phyloP scores from a whole-genome alignment of 306 rosid species.

The Trifolium repens region DNA sequence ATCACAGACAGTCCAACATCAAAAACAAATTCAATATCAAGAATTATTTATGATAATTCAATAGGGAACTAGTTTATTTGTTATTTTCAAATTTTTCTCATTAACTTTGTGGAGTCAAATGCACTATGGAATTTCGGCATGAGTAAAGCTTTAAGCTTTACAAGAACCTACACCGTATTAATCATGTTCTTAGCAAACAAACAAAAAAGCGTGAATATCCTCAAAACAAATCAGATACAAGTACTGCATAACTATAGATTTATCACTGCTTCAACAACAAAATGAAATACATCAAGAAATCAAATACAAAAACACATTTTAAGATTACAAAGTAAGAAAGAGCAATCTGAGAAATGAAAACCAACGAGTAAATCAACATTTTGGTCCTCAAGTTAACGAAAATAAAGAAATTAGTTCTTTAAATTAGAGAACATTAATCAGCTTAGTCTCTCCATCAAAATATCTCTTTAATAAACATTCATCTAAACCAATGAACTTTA shows the following conservation, averaged over 20 bases:
- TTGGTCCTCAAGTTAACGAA: no score
- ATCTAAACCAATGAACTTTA: not conserved
- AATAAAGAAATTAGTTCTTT: not conserved
- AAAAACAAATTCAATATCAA: slow-evolving; percentile 31
- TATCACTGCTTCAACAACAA: slow-evolving; percentile 10
- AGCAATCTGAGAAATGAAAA: not conserved
- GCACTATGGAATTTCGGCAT: not conserved
- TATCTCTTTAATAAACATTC: not conserved
- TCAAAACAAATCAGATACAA: slow-evolving; percentile 5
- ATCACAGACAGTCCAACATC: slow-evolving; percentile 14
- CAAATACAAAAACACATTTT: not conserved
- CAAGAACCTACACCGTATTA: not conserved
- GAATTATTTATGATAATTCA: not conserved
- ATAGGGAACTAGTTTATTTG: not conserved
- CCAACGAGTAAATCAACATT: not conserved
- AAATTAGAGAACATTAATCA: not conserved
- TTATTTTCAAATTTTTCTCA: not conserved
- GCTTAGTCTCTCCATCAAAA: not conserved
- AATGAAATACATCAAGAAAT: slow-evolving; percentile 4
- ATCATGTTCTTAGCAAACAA: not conserved
- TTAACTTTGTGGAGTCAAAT: not conserved
- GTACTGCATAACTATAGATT: not conserved
- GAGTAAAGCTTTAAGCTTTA: not conserved
- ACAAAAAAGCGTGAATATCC: not conserved
- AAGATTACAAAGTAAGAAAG: not conserved